These are phyloP conservation scores for Colletotrichum scovillei DNA, from an alignment of 2,329 filamentous ascomycete species.

Conservation along the genomic window DNA sequence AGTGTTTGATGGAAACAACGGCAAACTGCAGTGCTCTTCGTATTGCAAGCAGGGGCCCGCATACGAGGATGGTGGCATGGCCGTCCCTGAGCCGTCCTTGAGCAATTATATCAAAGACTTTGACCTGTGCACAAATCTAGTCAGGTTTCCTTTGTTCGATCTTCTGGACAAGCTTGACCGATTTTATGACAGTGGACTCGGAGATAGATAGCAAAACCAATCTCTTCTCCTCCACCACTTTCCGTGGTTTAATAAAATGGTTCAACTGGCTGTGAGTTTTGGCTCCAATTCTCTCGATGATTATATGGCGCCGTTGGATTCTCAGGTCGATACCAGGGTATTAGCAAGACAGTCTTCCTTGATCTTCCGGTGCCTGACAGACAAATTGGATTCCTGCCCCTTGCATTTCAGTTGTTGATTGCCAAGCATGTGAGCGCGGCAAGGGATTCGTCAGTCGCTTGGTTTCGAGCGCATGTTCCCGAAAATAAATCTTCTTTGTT, in stretches of 20 bases:
- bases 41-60: neutral
- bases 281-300: neutral
- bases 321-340: neutral
- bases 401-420: neutral
- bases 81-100: neutral
- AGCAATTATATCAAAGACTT: neutral
- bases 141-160: too few relatives aligned
- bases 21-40: neutral
- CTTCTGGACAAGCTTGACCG: too few relatives aligned
- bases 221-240: too few relatives aligned
- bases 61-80: neutral
- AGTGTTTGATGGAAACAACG: neutral
- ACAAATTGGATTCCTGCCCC: neutral
- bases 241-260: too few relatives aligned
- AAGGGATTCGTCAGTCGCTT: neutral
- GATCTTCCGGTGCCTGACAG: neutral
- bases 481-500: neutral
- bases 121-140: neutral
- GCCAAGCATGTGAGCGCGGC: neutral
- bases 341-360: neutral
- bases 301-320: neutral
- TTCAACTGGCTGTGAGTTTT: too few relatives aligned
- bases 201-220: too few relatives aligned
- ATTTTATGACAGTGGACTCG: too few relatives aligned
- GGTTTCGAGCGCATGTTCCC: neutral